A percentile compares a stretch with the other conserved stretches of the same genome.
Conservation (phyloP, 2,329 filamentous ascomycete genomes). For the Neonectria punicea region DNA sequence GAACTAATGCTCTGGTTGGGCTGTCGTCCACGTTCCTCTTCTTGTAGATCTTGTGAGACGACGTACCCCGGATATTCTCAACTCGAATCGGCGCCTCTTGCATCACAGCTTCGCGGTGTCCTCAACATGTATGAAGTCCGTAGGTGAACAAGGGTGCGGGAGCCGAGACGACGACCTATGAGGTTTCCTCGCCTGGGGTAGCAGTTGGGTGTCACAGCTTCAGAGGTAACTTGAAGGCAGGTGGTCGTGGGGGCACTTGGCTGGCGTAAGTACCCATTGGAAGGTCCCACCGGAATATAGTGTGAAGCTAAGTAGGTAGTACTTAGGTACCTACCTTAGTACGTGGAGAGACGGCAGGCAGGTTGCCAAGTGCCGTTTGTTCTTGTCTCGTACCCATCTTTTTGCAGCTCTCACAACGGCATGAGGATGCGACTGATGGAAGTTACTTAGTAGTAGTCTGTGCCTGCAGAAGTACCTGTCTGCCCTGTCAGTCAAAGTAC, state of each 20-base stretch:
- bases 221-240: background rate
- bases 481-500: background rate
- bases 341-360: background rate
- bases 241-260: background rate
- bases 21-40: too few relatives aligned
- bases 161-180: background rate
- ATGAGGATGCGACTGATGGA: background rate
- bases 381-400: slow-evolving; percentile 8
- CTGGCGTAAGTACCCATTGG: background rate
- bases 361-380: slow-evolving; percentile 3
- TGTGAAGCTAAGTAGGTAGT: background rate
- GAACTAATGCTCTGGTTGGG: background rate
- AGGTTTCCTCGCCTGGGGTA: background rate
- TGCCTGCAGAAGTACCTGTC: background rate
- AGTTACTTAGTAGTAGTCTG: background rate
- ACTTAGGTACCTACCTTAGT: too few relatives aligned
- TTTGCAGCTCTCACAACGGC: slow-evolving; percentile 9
- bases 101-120: background rate
- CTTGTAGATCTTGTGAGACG: background rate
- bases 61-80: too few relatives aligned
- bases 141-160: background rate
- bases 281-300: background rate
- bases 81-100: background rate
- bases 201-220: background rate
- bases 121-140: background rate